Evolutionary conservation across 352 stramenopile genomes (phyloP), one percentile per base, ranked within the genome.

Genomic region (Phytophthora megakarya): DNA sequence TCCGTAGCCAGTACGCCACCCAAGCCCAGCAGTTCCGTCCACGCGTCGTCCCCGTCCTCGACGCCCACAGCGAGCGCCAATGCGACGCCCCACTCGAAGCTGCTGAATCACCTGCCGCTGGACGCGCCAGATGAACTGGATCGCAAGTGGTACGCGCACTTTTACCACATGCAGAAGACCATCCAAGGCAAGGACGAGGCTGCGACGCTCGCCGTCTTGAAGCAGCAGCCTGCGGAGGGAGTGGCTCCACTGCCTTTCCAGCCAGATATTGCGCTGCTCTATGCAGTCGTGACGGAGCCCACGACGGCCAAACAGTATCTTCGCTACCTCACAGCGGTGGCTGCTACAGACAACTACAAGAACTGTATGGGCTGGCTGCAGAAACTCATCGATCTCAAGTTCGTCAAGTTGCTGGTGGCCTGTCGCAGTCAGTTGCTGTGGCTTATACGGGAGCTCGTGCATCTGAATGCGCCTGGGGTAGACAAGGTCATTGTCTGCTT

Each of bases 111-210:
- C 45, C 45, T 79, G 38, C 84, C 86, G 32, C 72, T 93, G n/a
- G 86, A 95, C 26, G 70, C 67, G 0, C 78, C 86, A 0, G 86
- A 95, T 23, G 86, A 95, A 40, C 59, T 93, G 35, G 86, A 95
- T 38, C 81, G 86, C 44, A 95, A 95, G 52, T 95, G 86, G 86
- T 92, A 89, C 39, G 84, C 83, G 38, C 86, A 95, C 44, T 93
- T 89, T 46, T 91, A 92, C 50, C 81, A 92, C 63, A 88, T 93
- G 77, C 86, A 93, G 45, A 95, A 93, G 61, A 69, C 80, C 23
- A 83, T 95, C 28, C 80, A 88, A 23, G 75, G 75, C 51, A 92
- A 92, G 45, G 83, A 93, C 67, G 81, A 92, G 25, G 46, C 68
- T 3, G 59, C 72, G 1, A 63, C 67, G 19, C 66, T 94, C 13